Evolutionary conservation across 1,284 basidiomycete genomes (phyloP), one percentile per base, ranked within the genome.

Genomic region (Sporisorium sorghi): DNA sequence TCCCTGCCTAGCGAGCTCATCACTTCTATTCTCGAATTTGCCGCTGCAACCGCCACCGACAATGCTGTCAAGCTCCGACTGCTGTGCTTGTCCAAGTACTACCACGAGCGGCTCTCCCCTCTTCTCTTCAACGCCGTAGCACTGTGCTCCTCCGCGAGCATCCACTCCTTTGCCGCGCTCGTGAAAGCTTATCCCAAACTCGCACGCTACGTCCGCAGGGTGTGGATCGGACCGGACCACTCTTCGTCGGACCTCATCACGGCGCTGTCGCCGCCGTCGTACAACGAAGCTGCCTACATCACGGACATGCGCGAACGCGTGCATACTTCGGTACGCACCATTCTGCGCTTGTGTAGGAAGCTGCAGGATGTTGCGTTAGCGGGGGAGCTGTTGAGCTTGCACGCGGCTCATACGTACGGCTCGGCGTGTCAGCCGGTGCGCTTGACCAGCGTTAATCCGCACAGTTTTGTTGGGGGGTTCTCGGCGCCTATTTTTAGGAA

Each of bases 381-480:
- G 5, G 82, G 82, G 6, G 76, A 77, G 43, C 64, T 84, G 32
- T 50, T 82, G 9, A 73, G 73, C 7, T 30, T 66, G n/a, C 70
- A 80, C 14, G 64, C 76, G 3, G 80, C 81, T 0, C 55, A 65
- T 21, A 73, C 69, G 14, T 84, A 82, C 56, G 83, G 83, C 17
- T 78, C 81, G 11, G 77, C 79, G 4, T 84, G 80, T 54, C 80
- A 83, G 62, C 83, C 83, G 9, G 44, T 72, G 8, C 48, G 66
- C 14, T 40, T 84, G 30, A 76, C 77, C 15, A 78, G 77, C 63
- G 63, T 84, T 61, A 84, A 84, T 35, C 81, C 83, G 10, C 78
- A 83, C 60, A 77, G 75, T 40, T 84, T 81, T 44, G 68, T 84
- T 0, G 75, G 77, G 8, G 77, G 69, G 23, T 84, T 83, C 49